Evolutionary conservation across 257 asterid species (phyloP), one percentile per base, ranked within the genome.

Genomic region (Fraxinus quadrangulata): DNA sequence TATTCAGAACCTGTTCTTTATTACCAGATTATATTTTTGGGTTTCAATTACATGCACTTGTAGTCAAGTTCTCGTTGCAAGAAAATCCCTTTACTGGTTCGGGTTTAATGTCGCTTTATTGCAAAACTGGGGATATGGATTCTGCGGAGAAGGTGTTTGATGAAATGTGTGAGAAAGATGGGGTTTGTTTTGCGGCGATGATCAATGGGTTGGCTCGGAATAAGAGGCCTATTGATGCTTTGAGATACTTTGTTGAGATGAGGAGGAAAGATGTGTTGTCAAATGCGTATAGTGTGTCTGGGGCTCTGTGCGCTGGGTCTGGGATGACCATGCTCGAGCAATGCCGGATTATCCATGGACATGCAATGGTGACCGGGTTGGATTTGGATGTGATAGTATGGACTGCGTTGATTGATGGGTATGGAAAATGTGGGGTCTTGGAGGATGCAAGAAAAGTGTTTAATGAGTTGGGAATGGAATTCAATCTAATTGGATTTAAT

Each of bases 381-480:
- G 81, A 84, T 73, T 82, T 47, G 9, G 79, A 87, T 72, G 75
- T 72, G 0, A 82, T 90, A 26, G 96, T 94, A 0, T 88, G 87
- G 45, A 89, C 96, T 0, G 86, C 90, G 0, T 71, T 94, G 92
- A 83, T 94, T 21, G 92, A 92, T 77, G 96, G 88, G 37, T 94
- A 94, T 73, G 97, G 97, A 36, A 94, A 87, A 73, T 92, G 97
- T 23, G 97, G 98, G 72, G 66, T 89, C 6, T 83, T 89, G 70
- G 83, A 79, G 80, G 92, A 83, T 30, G 97, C 96, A 23, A 81
- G 92, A 65, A 68, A 77, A 24, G 84, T 92, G 74, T 94, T 92
- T 71, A 76, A 91, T 75, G 92, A 83, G 75, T 65, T 86, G 68
- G 91, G 76, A 70, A 66, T 45, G 71, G 65, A 17, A 42, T 71